Evolutionary conservation across 306 rosid species (phyloP), one percentile per base, ranked within the genome.

Genomic region (Geum urbanum): DNA sequence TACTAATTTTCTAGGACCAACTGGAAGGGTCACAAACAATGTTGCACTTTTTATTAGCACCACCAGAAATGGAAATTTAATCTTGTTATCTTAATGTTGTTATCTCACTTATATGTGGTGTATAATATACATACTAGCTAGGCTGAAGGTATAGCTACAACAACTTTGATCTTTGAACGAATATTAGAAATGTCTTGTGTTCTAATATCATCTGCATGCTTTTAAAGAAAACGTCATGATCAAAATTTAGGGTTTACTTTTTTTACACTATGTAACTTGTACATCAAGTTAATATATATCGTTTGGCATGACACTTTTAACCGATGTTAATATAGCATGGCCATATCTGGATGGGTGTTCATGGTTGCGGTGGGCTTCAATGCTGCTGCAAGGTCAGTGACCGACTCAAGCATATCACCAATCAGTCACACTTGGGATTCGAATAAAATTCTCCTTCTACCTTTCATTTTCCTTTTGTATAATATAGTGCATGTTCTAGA

Each of bases 341-440:
- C 79, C 5, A 70, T 85, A 22, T 45, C 70, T 32, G 89, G 87
- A 46, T 74, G 79, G 85, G 74, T 77, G 39, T 73, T 1, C 78
- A 78, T 78, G 87, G 72, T 80, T 5, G 46, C 90, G 6, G 80
- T 78, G 50, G 90, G 90, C 3, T 85, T 85, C 78, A 85, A 85
- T 62, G 90, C 90, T 0, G 90, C 85, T 9, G 90, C 87, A 22
- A 83, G 90, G 90, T 85, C 9, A 35, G 70, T 54, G 9, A 20
- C 14, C 32, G 20, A 54, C 4, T 52, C 12, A 8, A n/a, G n/a
- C n/a, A n/a, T n/a, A 27, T 27, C 32, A 27, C 2, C 32, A 27
- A 27, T 1, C 32, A 1, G 32, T 27, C 32, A 27, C 32, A 27
- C 32, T 27, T 27, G 32, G 32, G 32, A 27, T 27, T 27, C 32